These are phyloP conservation scores for Acer campestre DNA, from an alignment of 345 rosid species.

Conservation along the genomic window DNA sequence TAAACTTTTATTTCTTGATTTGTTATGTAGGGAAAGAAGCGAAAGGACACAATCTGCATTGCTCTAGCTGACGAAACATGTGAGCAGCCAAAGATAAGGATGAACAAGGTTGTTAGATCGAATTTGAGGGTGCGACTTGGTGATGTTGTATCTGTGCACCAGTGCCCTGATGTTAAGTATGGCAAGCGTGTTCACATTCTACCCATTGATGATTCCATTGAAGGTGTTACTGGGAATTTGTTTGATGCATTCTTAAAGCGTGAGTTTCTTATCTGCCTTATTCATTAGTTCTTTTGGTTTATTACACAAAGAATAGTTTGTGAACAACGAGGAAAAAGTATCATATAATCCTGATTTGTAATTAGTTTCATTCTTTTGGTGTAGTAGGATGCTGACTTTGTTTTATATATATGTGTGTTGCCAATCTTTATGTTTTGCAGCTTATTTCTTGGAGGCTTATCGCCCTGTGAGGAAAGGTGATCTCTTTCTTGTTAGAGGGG, in stretches of 20 bases:
- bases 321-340: background rate
- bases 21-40: conserved; percentile 59
- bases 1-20: background rate
- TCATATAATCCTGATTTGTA: background rate
- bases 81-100: conserved; percentile 56
- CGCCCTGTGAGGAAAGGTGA: conserved; percentile 73
- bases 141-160: conserved; percentile 68
- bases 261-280: conserved; percentile 25
- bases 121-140: conserved; percentile 74
- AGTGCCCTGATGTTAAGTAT: conserved; percentile 70
- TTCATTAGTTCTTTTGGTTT: background rate
- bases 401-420: background rate
- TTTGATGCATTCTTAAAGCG: conserved; percentile 71
- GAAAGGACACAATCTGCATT: conserved; percentile 69
- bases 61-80: conserved; percentile 70
- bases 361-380: background rate
- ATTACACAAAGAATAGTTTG: no score
- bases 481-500: conserved; percentile 67
- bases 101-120: conserved; percentile 71
- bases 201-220: conserved; percentile 68
- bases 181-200: conserved; percentile 72
- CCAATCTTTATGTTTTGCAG: conserved; percentile 30
- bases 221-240: conserved; percentile 64
- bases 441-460: conserved; percentile 71
- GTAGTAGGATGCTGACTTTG: background rate